Base-by-base conservation (phyloP, 108 stramenopile species). In the Mayamaea pseudoterrestris region DNA sequence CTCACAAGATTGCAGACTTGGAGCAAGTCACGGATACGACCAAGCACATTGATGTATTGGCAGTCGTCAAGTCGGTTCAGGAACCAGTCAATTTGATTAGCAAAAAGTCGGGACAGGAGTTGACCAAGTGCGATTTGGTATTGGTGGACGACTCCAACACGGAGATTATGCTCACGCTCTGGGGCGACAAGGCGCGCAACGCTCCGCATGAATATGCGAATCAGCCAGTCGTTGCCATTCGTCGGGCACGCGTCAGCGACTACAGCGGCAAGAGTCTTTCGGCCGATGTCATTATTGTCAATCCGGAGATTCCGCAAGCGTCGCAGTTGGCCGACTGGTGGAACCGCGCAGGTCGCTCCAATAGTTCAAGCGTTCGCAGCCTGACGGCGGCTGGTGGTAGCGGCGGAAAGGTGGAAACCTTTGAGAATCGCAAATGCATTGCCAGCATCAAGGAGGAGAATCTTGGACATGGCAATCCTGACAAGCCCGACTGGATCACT, bases 401-500 rank as follows among this genome's bases (percentile, higher is more conserved):
- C 8, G 76, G 53, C 8, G 65, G 82, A 30, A 50, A 55, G 6
- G 59, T 67, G 35, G 80, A 63, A 13, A 37, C 60, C 28, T 69
- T 97, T 41, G 69, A 62, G 26, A 63, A 77, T 24, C 82, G 96
- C 41, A 79, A 87, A 62, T 41, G 30, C 3, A 68, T 94, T 51
- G 40, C 71, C 5, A 57, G 67, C 53, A 97, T 97, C 47, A 86
- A 84, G 56, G 60, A 69, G 14, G 69, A 84, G 45, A 63, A 90
- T 26, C 57, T 97, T 66, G 96, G 96, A 22, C 67, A 71, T 58
- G 61, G 66, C 23, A 49, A 42, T 8, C 30, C 26, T 27, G 93
- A 93, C 30, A 96, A 98, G 74, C 80, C 88, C 21, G 96, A 97
- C 65, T 97, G 65, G 46, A 40, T 94, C 17, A 53, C 44, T 25